phyloP scores from a whole-genome alignment of 2,329 filamentous ascomycete genomes.

The Juglanconis oblonga region DNA sequence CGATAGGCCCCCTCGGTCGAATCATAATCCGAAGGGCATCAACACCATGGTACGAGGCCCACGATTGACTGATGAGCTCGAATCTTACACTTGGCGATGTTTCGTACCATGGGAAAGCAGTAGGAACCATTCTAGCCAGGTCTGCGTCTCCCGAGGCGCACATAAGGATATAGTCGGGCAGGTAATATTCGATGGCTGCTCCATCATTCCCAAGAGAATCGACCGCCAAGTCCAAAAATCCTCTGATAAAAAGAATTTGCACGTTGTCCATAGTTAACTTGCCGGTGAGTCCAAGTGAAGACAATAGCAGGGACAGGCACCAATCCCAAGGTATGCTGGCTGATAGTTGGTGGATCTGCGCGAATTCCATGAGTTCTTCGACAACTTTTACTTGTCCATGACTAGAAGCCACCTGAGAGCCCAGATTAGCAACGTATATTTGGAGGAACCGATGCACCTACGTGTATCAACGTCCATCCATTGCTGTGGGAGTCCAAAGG shows the following conservation, averaged over 20 bases:
- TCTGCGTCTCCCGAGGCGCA: background rate
- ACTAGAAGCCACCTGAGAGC: background rate
- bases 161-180: no score
- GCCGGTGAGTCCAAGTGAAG: background rate
- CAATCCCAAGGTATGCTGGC: background rate
- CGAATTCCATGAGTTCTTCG: background rate
- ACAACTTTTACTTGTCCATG: background rate
- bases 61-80: background rate
- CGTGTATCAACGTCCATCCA: background rate
- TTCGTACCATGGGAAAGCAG: background rate
- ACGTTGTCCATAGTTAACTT: background rate
- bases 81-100: background rate
- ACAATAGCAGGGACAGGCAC: no score
- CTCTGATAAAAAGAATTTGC: background rate
- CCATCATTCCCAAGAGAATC: no score
- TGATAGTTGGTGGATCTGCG: background rate
- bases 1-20: background rate
- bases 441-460: background rate
- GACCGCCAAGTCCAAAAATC: background rate
- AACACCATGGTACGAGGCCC: background rate
- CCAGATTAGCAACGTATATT: no score
- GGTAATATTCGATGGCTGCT: background rate
- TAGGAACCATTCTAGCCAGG: no score
- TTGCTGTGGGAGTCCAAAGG: background rate
- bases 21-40: background rate